These are phyloP conservation scores for Diaporthe humulicola DNA, from an alignment of 2,329 filamentous ascomycete species.

Conservation along the genomic window DNA sequence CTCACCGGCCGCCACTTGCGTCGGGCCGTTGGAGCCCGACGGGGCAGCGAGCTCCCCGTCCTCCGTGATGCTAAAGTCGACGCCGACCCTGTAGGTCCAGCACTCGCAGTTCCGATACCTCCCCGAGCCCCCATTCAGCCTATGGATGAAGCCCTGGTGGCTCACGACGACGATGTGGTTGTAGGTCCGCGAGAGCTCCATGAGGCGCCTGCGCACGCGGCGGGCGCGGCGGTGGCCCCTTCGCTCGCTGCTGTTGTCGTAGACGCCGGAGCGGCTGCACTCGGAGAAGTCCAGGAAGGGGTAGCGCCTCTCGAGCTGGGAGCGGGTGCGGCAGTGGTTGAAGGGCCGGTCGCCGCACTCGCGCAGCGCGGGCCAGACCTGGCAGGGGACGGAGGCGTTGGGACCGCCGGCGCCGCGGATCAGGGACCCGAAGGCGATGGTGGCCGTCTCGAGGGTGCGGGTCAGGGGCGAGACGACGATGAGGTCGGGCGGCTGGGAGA, in stretches of 20 bases:
- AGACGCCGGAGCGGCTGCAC: constrained; percentile 34
- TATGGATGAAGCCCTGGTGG: constrained; percentile 36
- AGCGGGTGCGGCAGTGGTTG: constrained; percentile 31
- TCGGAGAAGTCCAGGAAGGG: constrained; percentile 35
- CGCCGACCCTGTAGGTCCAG: constrained; percentile 36
- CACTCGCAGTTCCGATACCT: constrained; percentile 38
- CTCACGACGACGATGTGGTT: constrained; percentile 38
- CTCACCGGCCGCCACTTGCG: constrained; percentile 34
- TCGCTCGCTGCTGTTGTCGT: constrained; percentile 33
- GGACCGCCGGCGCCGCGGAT: constrained; percentile 10
- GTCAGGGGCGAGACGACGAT: constrained; percentile 38
- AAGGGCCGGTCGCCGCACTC: constrained; percentile 36
- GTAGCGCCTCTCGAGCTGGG: constrained; percentile 34
- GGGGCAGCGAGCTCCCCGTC: constrained; percentile 34
- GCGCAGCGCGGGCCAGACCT: constrained; percentile 36
- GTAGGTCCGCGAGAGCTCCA: constrained; percentile 32
- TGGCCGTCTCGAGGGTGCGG: constrained; percentile 33
- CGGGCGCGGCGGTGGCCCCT: constrained; percentile 30
- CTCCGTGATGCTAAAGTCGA: constrained; percentile 34
- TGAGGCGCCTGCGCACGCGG: constrained; percentile 34
- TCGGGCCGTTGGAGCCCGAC: constrained; percentile 29
- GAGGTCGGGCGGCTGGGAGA: constrained; percentile 33
- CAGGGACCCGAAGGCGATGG: constrained; percentile 25
- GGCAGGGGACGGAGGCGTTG: constrained; percentile 21
- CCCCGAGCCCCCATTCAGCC: constrained; percentile 31